phyloP scores from a whole-genome alignment of 495 filamentous ascomycete species.

The Sporormia fimetaria region DNA sequence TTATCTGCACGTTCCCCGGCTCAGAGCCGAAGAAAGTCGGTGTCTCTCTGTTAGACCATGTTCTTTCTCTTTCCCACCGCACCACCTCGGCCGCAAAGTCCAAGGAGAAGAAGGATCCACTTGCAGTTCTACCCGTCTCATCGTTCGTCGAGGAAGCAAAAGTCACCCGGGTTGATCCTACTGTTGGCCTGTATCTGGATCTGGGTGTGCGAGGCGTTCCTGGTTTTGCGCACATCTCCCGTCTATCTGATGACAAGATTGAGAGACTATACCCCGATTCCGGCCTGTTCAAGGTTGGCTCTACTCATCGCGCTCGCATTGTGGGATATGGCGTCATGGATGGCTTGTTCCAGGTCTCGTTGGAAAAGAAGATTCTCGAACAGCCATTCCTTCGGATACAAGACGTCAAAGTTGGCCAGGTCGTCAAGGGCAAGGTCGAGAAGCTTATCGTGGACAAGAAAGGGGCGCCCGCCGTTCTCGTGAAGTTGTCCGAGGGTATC shows the following conservation, averaged over 20 bases:
- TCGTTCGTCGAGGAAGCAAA: slow-evolving; percentile 63
- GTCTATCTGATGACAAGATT: slow-evolving; percentile 73
- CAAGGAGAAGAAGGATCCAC: slow-evolving; percentile 37
- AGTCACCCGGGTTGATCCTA: slow-evolving; percentile 63
- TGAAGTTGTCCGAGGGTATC: slow-evolving; percentile 76
- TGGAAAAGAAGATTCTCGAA: slow-evolving; percentile 68
- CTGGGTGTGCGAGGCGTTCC: slow-evolving; percentile 59
- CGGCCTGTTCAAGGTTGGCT: slow-evolving; percentile 65
- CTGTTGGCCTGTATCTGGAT: slow-evolving; percentile 70
- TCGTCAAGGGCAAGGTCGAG: slow-evolving; percentile 74
- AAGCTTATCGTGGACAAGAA: slow-evolving; percentile 63
- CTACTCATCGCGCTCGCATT: slow-evolving; percentile 66
- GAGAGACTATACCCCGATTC: slow-evolving; percentile 63
- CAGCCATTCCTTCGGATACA: slow-evolving; percentile 83
- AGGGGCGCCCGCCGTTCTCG: slow-evolving; percentile 66
- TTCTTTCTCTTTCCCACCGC: slow-evolving; percentile 51
- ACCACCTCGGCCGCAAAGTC: slow-evolving; percentile 12
- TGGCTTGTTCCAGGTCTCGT: slow-evolving; percentile 72
- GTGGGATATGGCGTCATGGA: slow-evolving; percentile 80
- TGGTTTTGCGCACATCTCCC: slow-evolving; percentile 89
- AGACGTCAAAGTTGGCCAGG: slow-evolving; percentile 69
- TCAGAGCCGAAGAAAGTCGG: slow-evolving; percentile 72
- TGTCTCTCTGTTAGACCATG: slow-evolving; percentile 74
- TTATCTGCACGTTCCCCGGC: slow-evolving; percentile 72
- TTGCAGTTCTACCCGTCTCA: slow-evolving; percentile 55